Percentiles rank a stretch among this genome's conserved stretches.
Conservation (phyloP, 768 basidiomycete species). For the Gymnopilus dilepis region DNA sequence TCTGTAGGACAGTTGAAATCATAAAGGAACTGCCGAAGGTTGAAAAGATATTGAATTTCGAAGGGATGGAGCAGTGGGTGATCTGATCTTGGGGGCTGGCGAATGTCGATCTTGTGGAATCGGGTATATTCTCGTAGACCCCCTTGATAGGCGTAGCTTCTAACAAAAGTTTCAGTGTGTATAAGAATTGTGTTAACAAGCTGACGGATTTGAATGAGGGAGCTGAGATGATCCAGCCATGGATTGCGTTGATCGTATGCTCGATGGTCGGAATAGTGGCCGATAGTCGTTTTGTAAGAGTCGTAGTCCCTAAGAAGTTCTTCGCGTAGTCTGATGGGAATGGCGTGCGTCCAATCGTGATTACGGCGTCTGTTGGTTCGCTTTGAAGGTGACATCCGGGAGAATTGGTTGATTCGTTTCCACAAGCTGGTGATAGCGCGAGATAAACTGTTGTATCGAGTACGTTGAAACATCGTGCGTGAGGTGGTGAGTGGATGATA, state of each 20-base stretch:
- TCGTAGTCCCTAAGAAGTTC: neutral
- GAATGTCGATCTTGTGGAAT: neutral
- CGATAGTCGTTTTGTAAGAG: neutral
- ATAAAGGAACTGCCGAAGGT: neutral
- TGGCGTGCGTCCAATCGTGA: too few species aligned
- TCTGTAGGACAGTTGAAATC: neutral
- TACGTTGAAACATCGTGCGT: too few species aligned
- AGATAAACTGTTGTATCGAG: too few species aligned
- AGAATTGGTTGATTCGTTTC: too few species aligned
- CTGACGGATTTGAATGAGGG: neutral
- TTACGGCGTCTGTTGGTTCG: too few species aligned
- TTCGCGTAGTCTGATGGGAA: too few species aligned
- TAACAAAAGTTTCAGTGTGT: neutral
- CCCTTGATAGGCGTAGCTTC: neutral
- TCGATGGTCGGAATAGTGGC: too few species aligned
- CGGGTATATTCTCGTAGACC: neutral
- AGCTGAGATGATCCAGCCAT: neutral
- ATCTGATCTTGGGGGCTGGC: neutral
- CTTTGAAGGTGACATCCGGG: too few species aligned
- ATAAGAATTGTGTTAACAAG: neutral
- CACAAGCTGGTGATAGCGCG: too few species aligned
- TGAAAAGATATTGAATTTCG: neutral
- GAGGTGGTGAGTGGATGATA: neutral
- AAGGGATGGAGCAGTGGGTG: neutral
- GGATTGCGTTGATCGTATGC: too few species aligned